Base-by-base conservation (phyloP, 441 rosid genomes). In the Adansonia grandidieri region DNA sequence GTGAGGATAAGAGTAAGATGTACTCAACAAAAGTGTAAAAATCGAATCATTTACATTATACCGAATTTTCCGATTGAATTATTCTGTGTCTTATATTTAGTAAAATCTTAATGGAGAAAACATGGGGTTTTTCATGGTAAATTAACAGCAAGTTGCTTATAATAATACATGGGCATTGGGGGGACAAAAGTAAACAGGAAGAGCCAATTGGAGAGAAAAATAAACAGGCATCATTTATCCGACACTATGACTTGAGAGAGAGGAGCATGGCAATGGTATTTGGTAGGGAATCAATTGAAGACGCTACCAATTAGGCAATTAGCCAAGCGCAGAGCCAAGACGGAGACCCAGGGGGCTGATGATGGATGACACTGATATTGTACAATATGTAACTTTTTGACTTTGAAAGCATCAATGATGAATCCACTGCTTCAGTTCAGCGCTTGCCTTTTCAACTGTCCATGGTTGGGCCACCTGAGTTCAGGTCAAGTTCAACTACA, bases 381-480 rank as follows among this genome's bases (percentile, higher is more conserved):
- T 40, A 40, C 44, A 4, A 40, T 40, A 40, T 61, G 24, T 24
- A 10, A 5, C n/a, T 24, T 61, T 61, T 24, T 24, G 15, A 61
- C 71, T 17, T 67, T 9, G 7, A 67, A 44, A 67, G 71, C 71
- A 67, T 67, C 71, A n/a, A 57, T 56, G 10, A 56, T 6, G 22
- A n/a, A 64, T n/a, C 70, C 4, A 65, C 47, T 15, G 50, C 50
- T 65, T 37, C 70, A 22, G 32, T 15, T 9, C 70, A 53, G n/a
- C 3, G 37, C 37, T 32, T 53, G 19, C 19, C 58, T 53, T 15
- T 15, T 14, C 58, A 53, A 32, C 37, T 32, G 37, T 32, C 37
- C 37, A 32, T 32, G 2, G 37, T 32, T 32, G 37, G 37, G 37
- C 37, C 37, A 32, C 37, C 37, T 32, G 37, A 32, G 37, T 32